Percentiles rank a stretch among this genome's conserved stretches.
Evolutionary conservation across 805 yeast genomes (phyloP).

Genomic region (Myxozyma kluyveri): DNA sequence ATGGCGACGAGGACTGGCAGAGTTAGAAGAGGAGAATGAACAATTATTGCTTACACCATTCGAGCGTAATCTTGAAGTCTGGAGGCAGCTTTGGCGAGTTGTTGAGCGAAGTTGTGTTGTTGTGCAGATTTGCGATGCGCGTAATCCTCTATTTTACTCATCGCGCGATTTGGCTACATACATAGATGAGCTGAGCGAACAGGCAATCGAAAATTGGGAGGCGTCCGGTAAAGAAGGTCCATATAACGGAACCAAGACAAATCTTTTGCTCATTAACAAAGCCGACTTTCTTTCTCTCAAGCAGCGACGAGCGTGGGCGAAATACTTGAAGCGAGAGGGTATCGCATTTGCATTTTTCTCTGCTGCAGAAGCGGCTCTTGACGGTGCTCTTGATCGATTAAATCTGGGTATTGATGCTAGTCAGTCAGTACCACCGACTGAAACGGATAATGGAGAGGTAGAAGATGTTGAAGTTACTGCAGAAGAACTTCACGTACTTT

Average conservation of each 20-base stretch:
- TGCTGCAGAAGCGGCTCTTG: slow-evolving; percentile 67
- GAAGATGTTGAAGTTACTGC: slow-evolving; percentile 30
- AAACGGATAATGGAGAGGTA: slow-evolving; percentile 37
- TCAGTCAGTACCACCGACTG: neutral
- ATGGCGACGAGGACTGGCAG: slow-evolving; percentile 91
- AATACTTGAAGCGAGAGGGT: slow-evolving; percentile 63
- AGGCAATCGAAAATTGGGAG: too few relatives aligned
- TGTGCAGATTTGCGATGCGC: slow-evolving; percentile 96
- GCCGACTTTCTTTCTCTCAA: slow-evolving; percentile 78
- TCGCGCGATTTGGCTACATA: slow-evolving; percentile 83
- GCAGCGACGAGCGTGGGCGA: slow-evolving; percentile 86
- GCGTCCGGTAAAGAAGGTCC: neutral
- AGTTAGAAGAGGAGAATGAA: slow-evolving; percentile 78
- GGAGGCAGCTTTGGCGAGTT: slow-evolving; percentile 98
- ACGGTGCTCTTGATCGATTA: slow-evolving; percentile 20
- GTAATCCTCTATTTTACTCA: slow-evolving; percentile 87
- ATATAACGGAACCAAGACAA: slow-evolving; percentile 58
- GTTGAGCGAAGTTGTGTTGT: slow-evolving; percentile 90
- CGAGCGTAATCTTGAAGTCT: slow-evolving; percentile 94
- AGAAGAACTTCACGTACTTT: slow-evolving; percentile 62
- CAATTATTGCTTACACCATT: slow-evolving; percentile 90
- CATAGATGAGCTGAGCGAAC: slow-evolving; percentile 70
- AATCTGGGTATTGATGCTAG: slow-evolving; percentile 6
- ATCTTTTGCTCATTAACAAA: slow-evolving; percentile 83
- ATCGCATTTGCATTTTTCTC: slow-evolving; percentile 89